Conservation (phyloP, 352 stramenopile genomes). For the Globisporangium spinosum region DNA sequence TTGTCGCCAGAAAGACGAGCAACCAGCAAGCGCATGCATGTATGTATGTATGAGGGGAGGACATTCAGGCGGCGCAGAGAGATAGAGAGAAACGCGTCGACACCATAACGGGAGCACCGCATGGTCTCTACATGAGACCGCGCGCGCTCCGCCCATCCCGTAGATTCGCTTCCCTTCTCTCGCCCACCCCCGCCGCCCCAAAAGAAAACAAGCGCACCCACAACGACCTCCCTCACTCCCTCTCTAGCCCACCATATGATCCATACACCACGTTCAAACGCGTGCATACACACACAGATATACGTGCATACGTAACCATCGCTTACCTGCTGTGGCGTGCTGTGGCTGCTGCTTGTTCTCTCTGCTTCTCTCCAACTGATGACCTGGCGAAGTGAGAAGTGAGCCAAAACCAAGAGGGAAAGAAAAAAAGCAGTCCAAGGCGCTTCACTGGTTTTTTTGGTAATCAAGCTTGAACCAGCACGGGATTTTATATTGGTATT, state of each 20-base stretch:
- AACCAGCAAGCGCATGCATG: background rate
- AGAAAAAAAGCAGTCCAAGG: slow-evolving; percentile 9
- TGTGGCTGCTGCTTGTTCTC: background rate
- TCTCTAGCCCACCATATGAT: background rate
- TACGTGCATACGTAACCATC: background rate
- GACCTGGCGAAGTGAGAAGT: slow-evolving; percentile 5
- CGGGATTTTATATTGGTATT: no score
- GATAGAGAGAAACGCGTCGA: background rate
- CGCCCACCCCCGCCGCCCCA: background rate
- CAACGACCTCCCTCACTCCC: background rate
- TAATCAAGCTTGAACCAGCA: no score
- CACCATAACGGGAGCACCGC: background rate
- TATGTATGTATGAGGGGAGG: background rate
- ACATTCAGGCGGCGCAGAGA: background rate
- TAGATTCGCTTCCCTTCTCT: slow-evolving; percentile 2
- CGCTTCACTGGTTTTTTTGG: no score
- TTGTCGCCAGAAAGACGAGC: background rate
- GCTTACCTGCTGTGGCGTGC: background rate
- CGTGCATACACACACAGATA: background rate
- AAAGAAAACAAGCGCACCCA: background rate
- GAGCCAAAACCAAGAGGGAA: slow-evolving; percentile 10
- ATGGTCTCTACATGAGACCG: background rate
- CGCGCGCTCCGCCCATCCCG: background rate
- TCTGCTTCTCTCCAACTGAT: background rate
- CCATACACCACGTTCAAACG: background rate